Conservation (phyloP, 441 rosid species). For the Pelargonium fulgidum region DNA sequence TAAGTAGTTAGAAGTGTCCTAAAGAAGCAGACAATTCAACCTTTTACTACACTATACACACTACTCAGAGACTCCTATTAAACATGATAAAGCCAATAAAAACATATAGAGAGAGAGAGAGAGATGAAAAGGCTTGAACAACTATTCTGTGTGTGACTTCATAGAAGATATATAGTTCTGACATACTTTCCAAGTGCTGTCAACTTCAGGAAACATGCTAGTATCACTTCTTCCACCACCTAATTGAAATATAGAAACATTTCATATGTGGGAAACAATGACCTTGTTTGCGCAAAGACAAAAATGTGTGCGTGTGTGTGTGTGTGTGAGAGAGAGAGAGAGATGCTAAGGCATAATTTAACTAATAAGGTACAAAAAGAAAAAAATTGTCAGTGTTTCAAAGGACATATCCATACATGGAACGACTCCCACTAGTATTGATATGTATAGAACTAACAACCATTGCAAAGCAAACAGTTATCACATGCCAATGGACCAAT, state of each 20-base stretch:
- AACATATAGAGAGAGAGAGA: background rate
- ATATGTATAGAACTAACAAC: too few relatives aligned
- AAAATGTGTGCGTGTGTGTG: background rate
- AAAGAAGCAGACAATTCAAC: background rate
- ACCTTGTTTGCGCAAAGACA: background rate
- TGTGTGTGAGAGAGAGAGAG: too few relatives aligned
- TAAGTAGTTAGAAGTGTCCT: background rate
- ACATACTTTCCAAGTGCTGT: conserved; percentile 85
- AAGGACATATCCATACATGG: too few relatives aligned
- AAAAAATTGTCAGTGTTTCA: too few relatives aligned
- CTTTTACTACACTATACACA: background rate
- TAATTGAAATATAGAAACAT: conserved; percentile 22
- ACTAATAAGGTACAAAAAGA: too few relatives aligned
- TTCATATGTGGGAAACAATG: conserved; percentile 14
- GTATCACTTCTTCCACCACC: conserved; percentile 58
- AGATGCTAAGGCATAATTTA: too few relatives aligned
- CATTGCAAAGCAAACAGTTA: too few relatives aligned
- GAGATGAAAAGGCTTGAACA: background rate
- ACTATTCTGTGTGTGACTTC: background rate
- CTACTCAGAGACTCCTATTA: background rate
- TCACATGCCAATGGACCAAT: too few relatives aligned
- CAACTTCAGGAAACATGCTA: conserved; percentile 88
- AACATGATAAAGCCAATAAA: background rate
- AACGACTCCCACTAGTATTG: too few relatives aligned
- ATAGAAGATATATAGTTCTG: conserved; percentile 20